phyloP scores from a whole-genome alignment of 169 alveolate species.

The Plasmodium billcollinsi region DNA sequence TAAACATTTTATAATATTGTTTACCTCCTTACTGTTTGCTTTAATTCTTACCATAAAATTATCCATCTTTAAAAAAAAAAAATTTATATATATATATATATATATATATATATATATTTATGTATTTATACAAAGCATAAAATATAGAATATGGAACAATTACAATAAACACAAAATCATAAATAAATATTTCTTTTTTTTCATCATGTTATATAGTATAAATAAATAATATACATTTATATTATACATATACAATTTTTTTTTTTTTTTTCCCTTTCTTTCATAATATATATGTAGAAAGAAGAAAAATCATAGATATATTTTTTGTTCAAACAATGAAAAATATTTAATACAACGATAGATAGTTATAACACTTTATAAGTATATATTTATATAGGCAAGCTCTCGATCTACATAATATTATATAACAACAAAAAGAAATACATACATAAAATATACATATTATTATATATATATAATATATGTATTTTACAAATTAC shows the following conservation, averaged over 20 bases:
- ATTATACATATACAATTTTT: not conserved
- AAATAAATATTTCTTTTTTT: not conserved
- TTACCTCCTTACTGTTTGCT: slow-evolving; percentile 4
- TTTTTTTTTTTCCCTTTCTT: not conserved
- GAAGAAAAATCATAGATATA: too few relatives aligned
- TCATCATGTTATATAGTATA: not conserved
- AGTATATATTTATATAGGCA: too few relatives aligned
- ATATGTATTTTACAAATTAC: too few relatives aligned
- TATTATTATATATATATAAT: too few relatives aligned
- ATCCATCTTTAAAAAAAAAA: slow-evolving; percentile 12
- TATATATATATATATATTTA: not conserved
- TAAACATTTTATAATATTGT: not conserved
- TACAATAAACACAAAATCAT: too few relatives aligned
- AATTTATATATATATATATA: not conserved
- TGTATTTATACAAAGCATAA: not conserved
- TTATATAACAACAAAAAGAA: too few relatives aligned
- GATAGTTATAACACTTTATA: too few relatives aligned
- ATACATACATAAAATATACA: too few relatives aligned
- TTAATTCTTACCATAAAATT: slow-evolving; percentile 38
- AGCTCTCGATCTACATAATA: too few relatives aligned
- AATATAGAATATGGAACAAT: too few relatives aligned
- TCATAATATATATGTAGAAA: not conserved
- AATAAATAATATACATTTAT: not conserved
- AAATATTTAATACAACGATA: too few relatives aligned
- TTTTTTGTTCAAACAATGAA: too few relatives aligned